These are phyloP conservation scores for Hordeum pubiflorum DNA, from an alignment of 202 grass and related monocot species.

Conservation along the genomic window DNA sequence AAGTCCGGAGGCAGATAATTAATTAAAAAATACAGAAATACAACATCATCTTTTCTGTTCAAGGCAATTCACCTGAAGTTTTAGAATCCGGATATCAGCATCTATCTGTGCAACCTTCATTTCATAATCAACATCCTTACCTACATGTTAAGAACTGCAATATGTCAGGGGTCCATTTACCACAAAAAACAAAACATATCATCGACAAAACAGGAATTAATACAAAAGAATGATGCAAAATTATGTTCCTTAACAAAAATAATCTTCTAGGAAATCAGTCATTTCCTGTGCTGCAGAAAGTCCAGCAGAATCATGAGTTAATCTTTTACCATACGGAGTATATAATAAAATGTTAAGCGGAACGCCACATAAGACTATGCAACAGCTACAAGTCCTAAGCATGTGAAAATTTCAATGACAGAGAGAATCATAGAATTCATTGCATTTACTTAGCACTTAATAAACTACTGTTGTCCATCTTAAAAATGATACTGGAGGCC, in stretches of 20 bases:
- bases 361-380: neutral
- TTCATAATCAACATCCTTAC: slow-evolving; percentile 63
- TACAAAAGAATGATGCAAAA: neutral
- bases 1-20: neutral
- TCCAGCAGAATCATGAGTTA: slow-evolving; percentile 4
- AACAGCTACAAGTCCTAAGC: slow-evolving; percentile 7
- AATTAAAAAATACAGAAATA: slow-evolving; percentile 4
- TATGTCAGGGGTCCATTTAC: slow-evolving; percentile 17
- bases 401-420: slow-evolving; percentile 13
- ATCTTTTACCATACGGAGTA: neutral
- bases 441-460: neutral
- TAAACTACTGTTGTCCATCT: neutral
- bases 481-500: neutral
- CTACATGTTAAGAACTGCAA: slow-evolving; percentile 37
- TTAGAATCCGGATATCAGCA: slow-evolving; percentile 87
- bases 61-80: slow-evolving; percentile 70
- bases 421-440: neutral
- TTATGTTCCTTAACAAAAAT: neutral
- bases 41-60: neutral
- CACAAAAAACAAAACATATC: neutral
- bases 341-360: neutral
- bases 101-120: slow-evolving; percentile 58
- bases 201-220: neutral
- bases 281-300: neutral
- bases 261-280: neutral